Conservation (phyloP, 2,329 filamentous ascomycete species). For the Scortechinia acanthostroma region DNA sequence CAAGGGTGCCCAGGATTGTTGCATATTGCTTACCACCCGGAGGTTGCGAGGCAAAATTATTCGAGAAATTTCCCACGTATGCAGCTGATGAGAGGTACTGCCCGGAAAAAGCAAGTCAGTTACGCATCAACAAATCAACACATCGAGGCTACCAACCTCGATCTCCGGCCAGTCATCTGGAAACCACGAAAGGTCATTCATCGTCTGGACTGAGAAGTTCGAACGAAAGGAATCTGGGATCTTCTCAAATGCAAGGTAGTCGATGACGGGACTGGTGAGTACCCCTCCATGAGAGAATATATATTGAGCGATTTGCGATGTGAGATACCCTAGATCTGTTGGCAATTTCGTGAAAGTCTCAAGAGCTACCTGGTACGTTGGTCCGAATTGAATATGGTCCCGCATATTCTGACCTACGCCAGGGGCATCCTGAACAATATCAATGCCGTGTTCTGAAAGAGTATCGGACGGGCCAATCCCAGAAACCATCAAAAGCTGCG, state of each 20-base stretch:
- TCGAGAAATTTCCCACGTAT: background rate
- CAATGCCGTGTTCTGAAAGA: conserved; percentile 26
- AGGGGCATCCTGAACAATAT: conserved; percentile 30
- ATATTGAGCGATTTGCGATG: background rate
- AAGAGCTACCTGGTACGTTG: background rate
- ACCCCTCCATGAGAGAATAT: background rate
- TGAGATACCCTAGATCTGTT: background rate
- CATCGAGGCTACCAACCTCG: too few species aligned
- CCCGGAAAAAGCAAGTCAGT: too few species aligned
- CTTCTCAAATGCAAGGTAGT: conserved; percentile 2
- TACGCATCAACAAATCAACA: too few species aligned
- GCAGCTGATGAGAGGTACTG: background rate
- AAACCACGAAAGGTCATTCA: background rate
- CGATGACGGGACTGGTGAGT: background rate
- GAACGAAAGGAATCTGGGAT: background rate
- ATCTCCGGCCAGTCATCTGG: background rate
- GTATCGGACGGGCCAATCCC: conserved; percentile 31
- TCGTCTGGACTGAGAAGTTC: background rate
- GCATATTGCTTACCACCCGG: conserved; percentile 10
- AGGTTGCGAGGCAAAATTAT: background rate
- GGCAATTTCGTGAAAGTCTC: background rate
- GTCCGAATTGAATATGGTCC: conserved; percentile 20
- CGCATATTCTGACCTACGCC: conserved; percentile 38
- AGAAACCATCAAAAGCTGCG: conserved; percentile 37
- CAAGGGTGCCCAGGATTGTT: conserved; percentile 16